Percentiles rank a stretch among this genome's conserved stretches.
phyloP scores from a whole-genome alignment of 2,329 filamentous ascomycete genomes.

The Claviceps digitariae region DNA sequence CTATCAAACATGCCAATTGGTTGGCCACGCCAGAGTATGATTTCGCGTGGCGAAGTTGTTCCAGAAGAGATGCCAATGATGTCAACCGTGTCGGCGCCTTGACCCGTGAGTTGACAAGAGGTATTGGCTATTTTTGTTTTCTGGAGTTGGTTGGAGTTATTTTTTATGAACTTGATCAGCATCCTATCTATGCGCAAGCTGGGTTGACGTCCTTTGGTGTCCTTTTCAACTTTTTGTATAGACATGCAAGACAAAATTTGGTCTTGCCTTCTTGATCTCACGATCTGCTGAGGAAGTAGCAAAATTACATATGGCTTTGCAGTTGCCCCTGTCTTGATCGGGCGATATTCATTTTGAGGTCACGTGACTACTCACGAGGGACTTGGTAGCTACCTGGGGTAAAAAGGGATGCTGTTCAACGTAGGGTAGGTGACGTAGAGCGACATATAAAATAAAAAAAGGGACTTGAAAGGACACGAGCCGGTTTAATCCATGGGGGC shows the following conservation, averaged over 20 bases:
- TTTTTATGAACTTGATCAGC: background rate
- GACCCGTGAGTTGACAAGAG: background rate
- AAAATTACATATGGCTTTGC: background rate
- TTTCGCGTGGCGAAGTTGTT: background rate
- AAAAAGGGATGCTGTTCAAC: too few species aligned
- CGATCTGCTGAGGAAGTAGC: background rate
- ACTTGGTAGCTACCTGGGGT: too few species aligned
- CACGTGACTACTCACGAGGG: too few species aligned
- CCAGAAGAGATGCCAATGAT: conserved; percentile 1
- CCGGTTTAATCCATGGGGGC: too few species aligned
- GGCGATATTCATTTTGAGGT: too few species aligned
- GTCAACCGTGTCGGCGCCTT: background rate
- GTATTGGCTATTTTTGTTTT: background rate
- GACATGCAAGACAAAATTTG: background rate
- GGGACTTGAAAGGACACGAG: too few species aligned
- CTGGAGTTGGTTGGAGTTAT: background rate
- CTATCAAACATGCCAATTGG: conserved; percentile 24
- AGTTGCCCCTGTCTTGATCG: too few species aligned
- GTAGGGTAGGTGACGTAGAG: too few species aligned
- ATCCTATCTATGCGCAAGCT: background rate
- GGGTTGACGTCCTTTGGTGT: background rate
- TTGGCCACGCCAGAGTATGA: conserved; percentile 15
- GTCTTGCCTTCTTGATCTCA: background rate
- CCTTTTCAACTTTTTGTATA: background rate
- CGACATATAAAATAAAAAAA: too few species aligned